These are phyloP conservation scores for Silene coronaria DNA, from an alignment of 179 eudicot species.

Conservation along the genomic window DNA sequence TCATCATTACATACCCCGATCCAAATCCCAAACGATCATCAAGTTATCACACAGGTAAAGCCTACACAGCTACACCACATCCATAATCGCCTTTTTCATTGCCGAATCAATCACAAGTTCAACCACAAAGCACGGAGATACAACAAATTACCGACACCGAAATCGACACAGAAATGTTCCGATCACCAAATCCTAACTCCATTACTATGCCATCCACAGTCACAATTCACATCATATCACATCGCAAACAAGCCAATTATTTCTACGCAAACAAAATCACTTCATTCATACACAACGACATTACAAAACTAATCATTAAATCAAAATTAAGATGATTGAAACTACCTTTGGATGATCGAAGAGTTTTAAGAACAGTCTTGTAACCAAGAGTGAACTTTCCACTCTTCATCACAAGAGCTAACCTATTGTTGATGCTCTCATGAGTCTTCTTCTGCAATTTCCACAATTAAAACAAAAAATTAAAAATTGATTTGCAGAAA, in stretches of 20 bases:
- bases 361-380: constrained; percentile 75
- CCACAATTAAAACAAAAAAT: not conserved
- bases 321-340: not conserved
- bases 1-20: too few relatives aligned
- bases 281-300: not conserved
- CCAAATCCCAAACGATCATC: too few relatives aligned
- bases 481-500: not conserved
- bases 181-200: not conserved
- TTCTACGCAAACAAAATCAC: constrained; percentile 17
- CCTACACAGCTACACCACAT: too few relatives aligned
- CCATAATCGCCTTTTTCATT: not conserved
- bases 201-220: constrained; percentile 42
- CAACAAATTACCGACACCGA: not conserved
- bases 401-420: constrained; percentile 91
- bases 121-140: not conserved
- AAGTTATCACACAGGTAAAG: too few relatives aligned
- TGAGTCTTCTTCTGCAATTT: constrained; percentile 79
- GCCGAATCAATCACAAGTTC: not conserved
- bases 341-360: constrained; percentile 60
- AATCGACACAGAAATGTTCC: not conserved
- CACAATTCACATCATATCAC: constrained; percentile 10
- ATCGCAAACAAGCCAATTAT: constrained; percentile 67
- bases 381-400: constrained; percentile 75
- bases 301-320: not conserved
- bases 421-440: constrained; percentile 82